phyloP scores from a whole-genome alignment of 345 rosid species.

The Hevea brasiliensis region DNA sequence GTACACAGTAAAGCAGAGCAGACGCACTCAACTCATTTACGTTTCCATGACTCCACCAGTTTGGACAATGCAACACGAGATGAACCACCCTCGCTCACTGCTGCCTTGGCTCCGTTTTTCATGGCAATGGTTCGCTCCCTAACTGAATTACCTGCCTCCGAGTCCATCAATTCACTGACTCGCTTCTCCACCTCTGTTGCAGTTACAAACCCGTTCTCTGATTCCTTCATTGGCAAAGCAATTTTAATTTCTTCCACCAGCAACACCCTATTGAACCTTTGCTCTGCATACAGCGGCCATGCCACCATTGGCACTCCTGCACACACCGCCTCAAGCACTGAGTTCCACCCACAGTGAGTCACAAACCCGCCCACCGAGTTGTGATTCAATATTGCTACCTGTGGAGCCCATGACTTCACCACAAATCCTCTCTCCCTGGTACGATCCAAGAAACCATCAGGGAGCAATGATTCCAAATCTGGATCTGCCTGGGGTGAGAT shows the following conservation, averaged over 20 bases:
- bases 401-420: constrained; percentile 20
- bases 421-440: neutral
- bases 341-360: constrained; percentile 19
- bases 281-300: neutral
- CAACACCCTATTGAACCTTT: neutral
- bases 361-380: constrained; percentile 10
- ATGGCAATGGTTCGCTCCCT: constrained; percentile 29
- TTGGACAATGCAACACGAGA: constrained; percentile 16
- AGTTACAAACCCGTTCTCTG: constrained; percentile 47
- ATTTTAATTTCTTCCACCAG: constrained; percentile 62
- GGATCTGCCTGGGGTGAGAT: neutral
- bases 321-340: constrained; percentile 3
- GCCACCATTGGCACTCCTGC: neutral
- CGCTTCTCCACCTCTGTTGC: constrained; percentile 51
- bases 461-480: neutral
- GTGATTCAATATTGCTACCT: constrained; percentile 12
- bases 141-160: constrained; percentile 28
- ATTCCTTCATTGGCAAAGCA: constrained; percentile 47
- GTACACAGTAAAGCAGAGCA: too few relatives aligned
- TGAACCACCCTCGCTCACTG: constrained; percentile 42
- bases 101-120: constrained; percentile 46
- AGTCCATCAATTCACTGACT: constrained; percentile 53
- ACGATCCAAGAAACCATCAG: constrained; percentile 8
- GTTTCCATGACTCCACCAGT: constrained; percentile 5
- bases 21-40: neutral